Conservation (phyloP, 2,329 filamentous ascomycete species). For the Neoarthrinium moseri region DNA sequence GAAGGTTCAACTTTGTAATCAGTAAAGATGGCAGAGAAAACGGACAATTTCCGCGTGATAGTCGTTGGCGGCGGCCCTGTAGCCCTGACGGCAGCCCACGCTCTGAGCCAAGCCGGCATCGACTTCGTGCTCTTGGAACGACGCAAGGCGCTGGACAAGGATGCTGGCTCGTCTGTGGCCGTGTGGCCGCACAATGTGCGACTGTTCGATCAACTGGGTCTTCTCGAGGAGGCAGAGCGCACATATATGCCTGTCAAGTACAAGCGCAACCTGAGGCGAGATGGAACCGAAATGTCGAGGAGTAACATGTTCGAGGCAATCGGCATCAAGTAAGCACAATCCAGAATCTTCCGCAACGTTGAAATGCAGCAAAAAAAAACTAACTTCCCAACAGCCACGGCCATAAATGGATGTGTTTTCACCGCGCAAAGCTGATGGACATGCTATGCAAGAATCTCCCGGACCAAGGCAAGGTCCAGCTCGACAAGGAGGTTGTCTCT, state of each 20-base stretch:
- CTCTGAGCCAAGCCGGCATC: constrained; percentile 22
- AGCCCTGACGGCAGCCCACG: constrained; percentile 23
- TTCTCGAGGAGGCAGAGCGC: constrained; percentile 12
- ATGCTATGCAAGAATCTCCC: constrained; percentile 19
- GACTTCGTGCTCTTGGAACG: constrained; percentile 27
- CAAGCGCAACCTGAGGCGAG: constrained; percentile 10
- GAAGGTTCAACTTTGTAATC: too few relatives aligned
- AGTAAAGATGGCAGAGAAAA: constrained; percentile 6
- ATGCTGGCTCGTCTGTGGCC: constrained; percentile 20
- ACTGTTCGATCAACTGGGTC: constrained; percentile 24
- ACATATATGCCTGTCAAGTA: constrained; percentile 12
- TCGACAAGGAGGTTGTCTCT: constrained; percentile 11
- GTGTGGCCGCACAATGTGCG: constrained; percentile 25
- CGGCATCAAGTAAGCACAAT: constrained; percentile 9
- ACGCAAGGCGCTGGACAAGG: constrained; percentile 17
- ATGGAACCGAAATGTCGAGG: constrained; percentile 10
- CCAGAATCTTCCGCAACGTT: not conserved
- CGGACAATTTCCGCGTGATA: constrained; percentile 21
- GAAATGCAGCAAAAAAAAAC: not conserved
- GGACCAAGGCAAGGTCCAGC: constrained; percentile 10
- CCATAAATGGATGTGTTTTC: constrained; percentile 15
- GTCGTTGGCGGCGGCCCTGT: constrained; percentile 27
- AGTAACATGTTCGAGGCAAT: constrained; percentile 15
- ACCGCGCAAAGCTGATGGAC: constrained; percentile 20
- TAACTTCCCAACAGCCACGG: constrained; percentile 20